These are phyloP conservation scores for Amphibolis antarctica DNA, from an alignment of 106 monocot genomes.

Conservation along the genomic window DNA sequence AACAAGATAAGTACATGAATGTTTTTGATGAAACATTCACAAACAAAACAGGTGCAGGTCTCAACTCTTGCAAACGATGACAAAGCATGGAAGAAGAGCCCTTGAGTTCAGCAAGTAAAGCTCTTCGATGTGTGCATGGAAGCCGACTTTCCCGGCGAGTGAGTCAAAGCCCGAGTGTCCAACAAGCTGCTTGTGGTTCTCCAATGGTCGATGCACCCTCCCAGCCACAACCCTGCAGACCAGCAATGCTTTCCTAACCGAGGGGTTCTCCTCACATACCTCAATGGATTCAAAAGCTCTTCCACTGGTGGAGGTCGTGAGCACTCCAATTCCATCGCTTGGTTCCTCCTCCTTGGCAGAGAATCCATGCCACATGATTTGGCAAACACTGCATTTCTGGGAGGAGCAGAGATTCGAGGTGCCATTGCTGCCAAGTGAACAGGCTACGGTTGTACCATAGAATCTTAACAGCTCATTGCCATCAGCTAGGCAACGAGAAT, in stretches of 20 bases:
- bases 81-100: conserved; percentile 29
- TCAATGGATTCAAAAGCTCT: conserved; percentile 70
- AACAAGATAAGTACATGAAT: too few species aligned
- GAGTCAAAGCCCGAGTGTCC: conserved; percentile 27
- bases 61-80: conserved; percentile 22
- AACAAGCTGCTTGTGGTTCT: conserved; percentile 43
- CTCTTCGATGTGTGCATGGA: conserved; percentile 28
- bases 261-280: conserved; percentile 18
- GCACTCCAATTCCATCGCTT: conserved; percentile 56
- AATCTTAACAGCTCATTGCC: conserved; percentile 28
- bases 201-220: conserved; percentile 74
- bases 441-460: conserved; percentile 11
- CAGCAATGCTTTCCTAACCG: conserved; percentile 51
- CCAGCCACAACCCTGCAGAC: conserved; percentile 86
- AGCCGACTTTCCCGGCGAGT: conserved; percentile 21
- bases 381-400: conserved; percentile 5
- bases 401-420: conserved; percentile 14
- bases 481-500: conserved; percentile 19
- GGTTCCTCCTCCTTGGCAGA: conserved; percentile 36
- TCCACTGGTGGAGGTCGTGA: conserved; percentile 82
- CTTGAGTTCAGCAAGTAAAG: conserved; percentile 27
- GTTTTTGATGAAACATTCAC: too few species aligned
- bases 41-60: background rate
- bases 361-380: conserved; percentile 22
- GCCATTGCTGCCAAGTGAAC: conserved; percentile 13